phyloP scores from a whole-genome alignment of 805 yeast species.

The Saturnispora serradocipensis region DNA sequence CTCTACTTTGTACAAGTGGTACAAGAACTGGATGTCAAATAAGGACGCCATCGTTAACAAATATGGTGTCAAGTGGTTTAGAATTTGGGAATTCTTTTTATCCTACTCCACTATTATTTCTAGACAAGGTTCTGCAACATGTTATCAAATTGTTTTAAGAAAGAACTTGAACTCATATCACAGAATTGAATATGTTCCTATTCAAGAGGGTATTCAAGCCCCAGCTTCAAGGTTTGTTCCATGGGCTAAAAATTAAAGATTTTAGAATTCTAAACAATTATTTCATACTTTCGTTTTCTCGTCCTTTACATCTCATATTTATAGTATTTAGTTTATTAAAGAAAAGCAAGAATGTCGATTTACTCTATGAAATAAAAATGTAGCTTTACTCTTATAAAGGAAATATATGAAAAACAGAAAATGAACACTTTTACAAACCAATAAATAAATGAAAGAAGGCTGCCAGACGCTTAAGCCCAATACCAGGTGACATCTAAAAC shows the following conservation, averaged over 20 bases:
- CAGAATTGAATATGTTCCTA: conserved; percentile 72
- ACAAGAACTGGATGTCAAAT: conserved; percentile 87
- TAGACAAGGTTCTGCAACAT: conserved; percentile 89
- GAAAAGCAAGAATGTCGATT: not conserved
- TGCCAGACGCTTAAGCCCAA: conserved; percentile 20
- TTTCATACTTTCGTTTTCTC: not conserved
- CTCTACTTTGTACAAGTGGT: conserved; percentile 89
- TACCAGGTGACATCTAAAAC: conserved; percentile 40
- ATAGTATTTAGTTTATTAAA: not conserved
- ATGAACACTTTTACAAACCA: not conserved
- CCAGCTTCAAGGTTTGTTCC: conserved; percentile 46
- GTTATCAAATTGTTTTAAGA: conserved; percentile 85
- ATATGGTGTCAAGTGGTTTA: conserved; percentile 84
- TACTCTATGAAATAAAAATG: not conserved
- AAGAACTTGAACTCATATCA: conserved; percentile 81
- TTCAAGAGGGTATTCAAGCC: conserved; percentile 61
- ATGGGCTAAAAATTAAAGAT: conserved; percentile 39
- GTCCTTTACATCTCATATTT: not conserved
- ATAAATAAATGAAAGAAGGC: not conserved
- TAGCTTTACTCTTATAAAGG: not conserved
- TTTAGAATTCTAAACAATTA: not conserved
- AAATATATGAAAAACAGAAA: not conserved
- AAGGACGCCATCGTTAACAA: conserved; percentile 64
- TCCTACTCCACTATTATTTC: conserved; percentile 75
- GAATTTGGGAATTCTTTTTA: conserved; percentile 89